Evolutionary conservation across 176 grass and related monocot species (phyloP).

Genomic region (Otatea glauca): DNA sequence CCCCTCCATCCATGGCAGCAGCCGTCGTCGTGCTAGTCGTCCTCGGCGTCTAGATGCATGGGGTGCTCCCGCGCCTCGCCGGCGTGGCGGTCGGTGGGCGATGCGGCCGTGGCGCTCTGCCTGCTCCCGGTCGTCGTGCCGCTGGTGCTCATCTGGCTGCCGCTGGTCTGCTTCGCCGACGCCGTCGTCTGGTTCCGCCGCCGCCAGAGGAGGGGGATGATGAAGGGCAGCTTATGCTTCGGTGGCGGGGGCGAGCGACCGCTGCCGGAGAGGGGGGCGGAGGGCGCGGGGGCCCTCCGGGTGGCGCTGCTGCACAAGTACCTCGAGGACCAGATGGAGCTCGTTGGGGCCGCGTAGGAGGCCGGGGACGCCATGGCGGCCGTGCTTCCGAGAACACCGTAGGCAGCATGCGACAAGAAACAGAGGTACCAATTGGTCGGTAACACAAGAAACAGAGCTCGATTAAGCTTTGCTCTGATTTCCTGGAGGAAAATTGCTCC

Average conservation of each 20-base stretch:
- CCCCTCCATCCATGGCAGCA: slow-evolving; percentile 9
- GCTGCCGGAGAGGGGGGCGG: background rate
- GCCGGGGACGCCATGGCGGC: background rate
- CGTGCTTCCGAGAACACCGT: background rate
- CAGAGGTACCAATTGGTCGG: background rate
- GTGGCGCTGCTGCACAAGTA: slow-evolving; percentile 58
- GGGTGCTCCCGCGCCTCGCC: background rate
- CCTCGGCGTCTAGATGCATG: slow-evolving; percentile 14
- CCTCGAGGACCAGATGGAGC: slow-evolving; percentile 77
- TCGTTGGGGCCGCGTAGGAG: slow-evolving; percentile 28
- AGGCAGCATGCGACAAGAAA: background rate
- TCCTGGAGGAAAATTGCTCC: background rate
- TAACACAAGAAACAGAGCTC: background rate
- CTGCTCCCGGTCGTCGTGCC: slow-evolving; percentile 60
- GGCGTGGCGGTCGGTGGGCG: slow-evolving; percentile 22
- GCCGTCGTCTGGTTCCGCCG: slow-evolving; percentile 46
- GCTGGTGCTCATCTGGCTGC: slow-evolving; percentile 51
- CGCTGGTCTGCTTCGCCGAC: slow-evolving; percentile 54
- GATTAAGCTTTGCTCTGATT: background rate
- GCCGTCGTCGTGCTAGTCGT: background rate
- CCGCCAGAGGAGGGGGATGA: background rate
- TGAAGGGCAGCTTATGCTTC: background rate
- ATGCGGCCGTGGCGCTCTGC: slow-evolving; percentile 38
- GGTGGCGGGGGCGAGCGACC: no score
- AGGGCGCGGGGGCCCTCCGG: background rate